phyloP scores from a whole-genome alignment of 495 filamentous ascomycete genomes.

The Chaetomium tenue region DNA sequence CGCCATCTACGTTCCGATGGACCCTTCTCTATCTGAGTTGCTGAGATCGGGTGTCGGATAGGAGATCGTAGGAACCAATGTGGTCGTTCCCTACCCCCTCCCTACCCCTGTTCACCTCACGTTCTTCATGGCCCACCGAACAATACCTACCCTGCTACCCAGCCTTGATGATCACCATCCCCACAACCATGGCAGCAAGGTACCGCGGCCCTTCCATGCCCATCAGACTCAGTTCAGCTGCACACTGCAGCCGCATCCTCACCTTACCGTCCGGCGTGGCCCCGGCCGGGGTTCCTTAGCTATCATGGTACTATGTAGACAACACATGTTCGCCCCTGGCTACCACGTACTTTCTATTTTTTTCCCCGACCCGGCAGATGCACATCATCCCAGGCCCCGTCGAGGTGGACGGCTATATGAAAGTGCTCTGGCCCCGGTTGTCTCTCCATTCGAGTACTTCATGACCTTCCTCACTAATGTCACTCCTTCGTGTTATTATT shows the following conservation, averaged over 20 bases:
- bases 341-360: constrained; percentile 10
- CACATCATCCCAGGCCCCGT: constrained; percentile 10
- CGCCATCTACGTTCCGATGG: neutral
- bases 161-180: constrained; percentile 18
- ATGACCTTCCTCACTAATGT: neutral
- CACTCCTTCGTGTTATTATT: neutral
- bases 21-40: neutral
- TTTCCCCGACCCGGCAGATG: neutral
- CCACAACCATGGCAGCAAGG: constrained; percentile 9
- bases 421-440: neutral
- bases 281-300: neutral
- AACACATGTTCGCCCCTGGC: constrained; percentile 3
- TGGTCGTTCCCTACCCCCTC: neutral
- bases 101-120: constrained; percentile 5
- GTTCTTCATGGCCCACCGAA: constrained; percentile 2
- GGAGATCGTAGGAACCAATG: neutral
- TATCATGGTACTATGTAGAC: neutral
- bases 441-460: neutral
- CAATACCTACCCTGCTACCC: constrained; percentile 1
- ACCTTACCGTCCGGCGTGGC: constrained; percentile 10
- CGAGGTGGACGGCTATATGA: constrained; percentile 15
- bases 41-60: constrained; percentile 12
- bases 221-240: constrained; percentile 24
- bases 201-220: constrained; percentile 13
- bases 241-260: constrained; percentile 16